Base-by-base conservation (phyloP, 768 basidiomycete genomes). In the Mycena filopes region DNA sequence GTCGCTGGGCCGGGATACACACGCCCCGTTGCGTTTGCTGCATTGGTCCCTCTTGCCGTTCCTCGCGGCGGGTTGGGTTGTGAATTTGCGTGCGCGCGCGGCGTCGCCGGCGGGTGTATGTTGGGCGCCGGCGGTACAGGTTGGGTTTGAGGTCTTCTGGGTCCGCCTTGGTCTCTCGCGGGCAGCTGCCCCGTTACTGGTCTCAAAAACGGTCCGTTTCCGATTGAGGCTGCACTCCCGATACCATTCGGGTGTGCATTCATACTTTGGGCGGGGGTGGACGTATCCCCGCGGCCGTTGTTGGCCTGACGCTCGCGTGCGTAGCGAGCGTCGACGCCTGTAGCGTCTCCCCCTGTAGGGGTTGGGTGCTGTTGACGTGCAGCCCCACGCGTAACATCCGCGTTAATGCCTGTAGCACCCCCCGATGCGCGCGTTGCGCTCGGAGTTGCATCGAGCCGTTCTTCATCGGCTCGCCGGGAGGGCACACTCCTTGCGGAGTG, bases 381-480 rank as follows among this genome's bases (percentile, higher is more conserved):
- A 45, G 43, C 63, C 63, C 63, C 49, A 16, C 48, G 48, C 23
- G 58, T 23, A 13, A 7, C 4, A 9, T 59, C 47, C 57, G 13
- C 38, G 18, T 21, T 20, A 50, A 20, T 47, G 29, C 38, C 47
- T 18, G 9, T 20, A 25, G 47, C 16, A 47, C 57, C 57, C 57
- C 57, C 57, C 21, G 57, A 38, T 59, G 12, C 59, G 58, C 48
- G 36, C 26, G 10, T 20, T 50, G 46, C 57, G 28, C 28, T 48
- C 48, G 40, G 48, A 59, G 57, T 59, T 48, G 57, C 57, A 4
- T 59, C n/a, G 23, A 33, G 58, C 40, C 58, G 28, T 28, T n/a
- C 58, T 42, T 60, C 58, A 31, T 51, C 12, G 58, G 58, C 21
- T 60, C 38, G 36, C 29, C 38, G 46, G 26, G 58, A 16, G 9